phyloP scores from a whole-genome alignment of 139 green algal species.

The Closterium sp. region DNA sequence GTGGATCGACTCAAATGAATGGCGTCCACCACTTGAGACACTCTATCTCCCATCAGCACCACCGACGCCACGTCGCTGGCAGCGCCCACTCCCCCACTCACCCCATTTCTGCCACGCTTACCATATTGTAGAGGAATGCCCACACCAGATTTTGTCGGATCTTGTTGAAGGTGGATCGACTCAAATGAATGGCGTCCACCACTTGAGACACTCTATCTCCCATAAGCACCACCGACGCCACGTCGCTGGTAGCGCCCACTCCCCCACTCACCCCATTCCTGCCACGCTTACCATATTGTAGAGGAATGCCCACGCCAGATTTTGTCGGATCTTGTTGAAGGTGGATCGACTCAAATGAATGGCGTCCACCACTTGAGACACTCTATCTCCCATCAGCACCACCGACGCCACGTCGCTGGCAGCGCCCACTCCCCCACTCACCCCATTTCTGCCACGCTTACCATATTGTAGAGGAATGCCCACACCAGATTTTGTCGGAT shows the following conservation, averaged over 20 bases:
- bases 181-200: slow-evolving; percentile 58
- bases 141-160: slow-evolving; percentile 91
- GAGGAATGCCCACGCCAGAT: slow-evolving; percentile 84
- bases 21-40: slow-evolving; percentile 60
- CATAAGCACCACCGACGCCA: background rate
- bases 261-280: background rate
- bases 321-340: slow-evolving; percentile 89
- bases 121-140: slow-evolving; percentile 90
- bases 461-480: slow-evolving; percentile 90
- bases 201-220: background rate
- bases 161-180: slow-evolving; percentile 74
- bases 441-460: no score
- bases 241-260: background rate
- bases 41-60: slow-evolving; percentile 87
- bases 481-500: slow-evolving; percentile 91
- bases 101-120: background rate
- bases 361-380: slow-evolving; percentile 48
- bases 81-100: slow-evolving; percentile 63
- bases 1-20: slow-evolving; percentile 67
- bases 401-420: slow-evolving; percentile 21
- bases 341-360: slow-evolving; percentile 67
- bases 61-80: slow-evolving; percentile 79
- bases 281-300: slow-evolving; percentile 76
- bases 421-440: slow-evolving; percentile 59
- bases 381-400: slow-evolving; percentile 62